phyloP scores from a whole-genome alignment of 202 grass and related monocot species.

The Zizania palustris region DNA sequence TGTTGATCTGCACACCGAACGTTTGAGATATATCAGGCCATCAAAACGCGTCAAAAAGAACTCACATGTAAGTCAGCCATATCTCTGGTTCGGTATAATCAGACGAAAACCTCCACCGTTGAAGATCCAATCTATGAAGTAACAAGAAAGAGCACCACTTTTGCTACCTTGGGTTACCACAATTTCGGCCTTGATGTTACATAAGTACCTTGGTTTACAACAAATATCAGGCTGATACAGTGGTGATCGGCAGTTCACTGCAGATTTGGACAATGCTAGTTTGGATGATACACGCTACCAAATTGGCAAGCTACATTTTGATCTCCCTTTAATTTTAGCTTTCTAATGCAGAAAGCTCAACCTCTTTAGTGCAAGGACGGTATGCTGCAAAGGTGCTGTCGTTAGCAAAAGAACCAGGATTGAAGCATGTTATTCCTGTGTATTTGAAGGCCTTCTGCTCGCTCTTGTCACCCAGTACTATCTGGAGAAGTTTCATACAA shows the following conservation, averaged over 20 bases:
- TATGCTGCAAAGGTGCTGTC: constrained; percentile 90
- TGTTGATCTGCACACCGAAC: not conserved
- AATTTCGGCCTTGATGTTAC: constrained; percentile 19
- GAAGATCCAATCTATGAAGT: not conserved
- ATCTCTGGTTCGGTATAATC: not conserved
- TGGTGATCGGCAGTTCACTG: not conserved
- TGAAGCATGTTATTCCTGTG: constrained; percentile 95
- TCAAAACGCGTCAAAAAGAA: not conserved
- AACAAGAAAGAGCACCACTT: not conserved
- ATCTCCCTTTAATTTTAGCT: constrained; percentile 43
- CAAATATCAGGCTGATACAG: constrained; percentile 23
- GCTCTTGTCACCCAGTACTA: constrained; percentile 88
- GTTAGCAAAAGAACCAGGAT: constrained; percentile 89
- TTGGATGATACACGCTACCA: constrained; percentile 20
- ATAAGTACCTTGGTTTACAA: not conserved
- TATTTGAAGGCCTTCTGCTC: constrained; percentile 99
- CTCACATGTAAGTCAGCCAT: not conserved
- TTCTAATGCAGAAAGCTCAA: constrained; percentile 61
- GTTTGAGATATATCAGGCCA: constrained; percentile 5
- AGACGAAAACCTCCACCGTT: not conserved
- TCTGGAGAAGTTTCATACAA: constrained; percentile 62
- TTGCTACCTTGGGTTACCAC: constrained; percentile 16
- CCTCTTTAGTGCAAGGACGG: constrained; percentile 89
- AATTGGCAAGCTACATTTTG: constrained; percentile 30
- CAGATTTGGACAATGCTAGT: constrained; percentile 12